phyloP scores from a whole-genome alignment of 495 filamentous ascomycete genomes.

The Terfezia claveryi region DNA sequence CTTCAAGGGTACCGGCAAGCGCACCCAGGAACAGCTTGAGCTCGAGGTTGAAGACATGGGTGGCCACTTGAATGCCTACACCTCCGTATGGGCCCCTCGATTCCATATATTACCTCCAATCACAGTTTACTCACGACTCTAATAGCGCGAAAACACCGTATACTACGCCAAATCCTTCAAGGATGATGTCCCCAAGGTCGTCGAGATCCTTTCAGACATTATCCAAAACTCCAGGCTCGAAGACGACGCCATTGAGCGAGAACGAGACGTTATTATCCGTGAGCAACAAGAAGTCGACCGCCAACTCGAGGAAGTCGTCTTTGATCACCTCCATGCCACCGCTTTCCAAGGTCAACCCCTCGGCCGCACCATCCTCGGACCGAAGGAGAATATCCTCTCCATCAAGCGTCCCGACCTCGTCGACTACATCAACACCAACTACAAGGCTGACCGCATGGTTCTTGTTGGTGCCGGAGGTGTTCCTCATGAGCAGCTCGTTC shows the following conservation, averaged over 20 bases:
- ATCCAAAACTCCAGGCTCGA: conserved; percentile 98
- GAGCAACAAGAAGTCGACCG: conserved; percentile 99
- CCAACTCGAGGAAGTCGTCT: conserved; percentile 97
- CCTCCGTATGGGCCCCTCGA: conserved; percentile 48
- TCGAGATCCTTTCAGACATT: conserved; percentile 97
- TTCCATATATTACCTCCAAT: not conserved
- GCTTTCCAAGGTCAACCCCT: conserved; percentile 91
- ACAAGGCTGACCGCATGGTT: conserved; percentile 98
- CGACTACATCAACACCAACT: conserved; percentile 97
- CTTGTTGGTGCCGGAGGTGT: conserved; percentile 87
- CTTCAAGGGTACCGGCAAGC: conserved; percentile 95
- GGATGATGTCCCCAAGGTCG: conserved; percentile 78
- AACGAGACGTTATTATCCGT: conserved; percentile 92
- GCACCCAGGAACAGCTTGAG: conserved; percentile 88
- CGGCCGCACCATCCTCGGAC: conserved; percentile 91
- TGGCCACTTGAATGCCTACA: conserved; percentile 97
- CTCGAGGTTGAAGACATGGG: conserved; percentile 99
- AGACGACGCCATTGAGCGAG: conserved; percentile 72
- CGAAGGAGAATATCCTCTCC: conserved; percentile 92
- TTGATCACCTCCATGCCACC: conserved; percentile 96
- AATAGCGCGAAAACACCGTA: conserved; percentile 89
- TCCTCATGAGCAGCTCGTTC: conserved; percentile 80
- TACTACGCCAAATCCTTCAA: conserved; percentile 99
- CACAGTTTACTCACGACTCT: not conserved
- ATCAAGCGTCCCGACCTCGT: conserved; percentile 74